These are phyloP conservation scores for Cyclotella cryptica DNA, from an alignment of 108 stramenopile species.

Conservation along the genomic window DNA sequence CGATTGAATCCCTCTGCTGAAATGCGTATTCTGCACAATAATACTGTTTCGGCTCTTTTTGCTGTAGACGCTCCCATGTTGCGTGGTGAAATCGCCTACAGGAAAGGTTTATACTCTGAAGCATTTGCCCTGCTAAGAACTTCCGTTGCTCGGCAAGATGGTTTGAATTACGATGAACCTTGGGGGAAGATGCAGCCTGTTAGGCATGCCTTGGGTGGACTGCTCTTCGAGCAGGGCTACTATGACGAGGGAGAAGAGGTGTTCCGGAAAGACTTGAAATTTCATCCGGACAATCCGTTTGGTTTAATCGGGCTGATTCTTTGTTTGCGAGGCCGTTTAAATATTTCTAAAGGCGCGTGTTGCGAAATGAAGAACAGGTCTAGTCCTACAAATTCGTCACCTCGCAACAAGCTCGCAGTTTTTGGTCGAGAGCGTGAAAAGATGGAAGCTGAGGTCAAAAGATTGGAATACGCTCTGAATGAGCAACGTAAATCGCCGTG, in stretches of 20 bases:
- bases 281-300: constrained; percentile 89
- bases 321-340: constrained; percentile 52
- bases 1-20: constrained; percentile 69
- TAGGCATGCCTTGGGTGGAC: constrained; percentile 86
- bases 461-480: constrained; percentile 46
- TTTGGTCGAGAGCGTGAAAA: constrained; percentile 19
- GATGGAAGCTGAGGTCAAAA: constrained; percentile 45
- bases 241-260: constrained; percentile 71
- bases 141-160: constrained; percentile 81
- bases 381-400: neutral
- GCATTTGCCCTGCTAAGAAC: constrained; percentile 74
- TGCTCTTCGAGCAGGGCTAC: constrained; percentile 79
- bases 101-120: constrained; percentile 70
- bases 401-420: neutral
- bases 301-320: constrained; percentile 76
- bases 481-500: constrained; percentile 57
- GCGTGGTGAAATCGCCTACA: constrained; percentile 88
- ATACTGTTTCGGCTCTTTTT: constrained; percentile 65
- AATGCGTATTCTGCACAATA: constrained; percentile 86
- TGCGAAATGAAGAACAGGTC: constrained; percentile 14
- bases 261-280: constrained; percentile 76
- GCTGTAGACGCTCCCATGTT: constrained; percentile 85
- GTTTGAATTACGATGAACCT: constrained; percentile 86
- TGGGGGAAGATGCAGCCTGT: constrained; percentile 95
- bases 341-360: constrained; percentile 16